Conservation (phyloP, 331 rosid genomes). For the Pyracantha coccinea region DNA sequence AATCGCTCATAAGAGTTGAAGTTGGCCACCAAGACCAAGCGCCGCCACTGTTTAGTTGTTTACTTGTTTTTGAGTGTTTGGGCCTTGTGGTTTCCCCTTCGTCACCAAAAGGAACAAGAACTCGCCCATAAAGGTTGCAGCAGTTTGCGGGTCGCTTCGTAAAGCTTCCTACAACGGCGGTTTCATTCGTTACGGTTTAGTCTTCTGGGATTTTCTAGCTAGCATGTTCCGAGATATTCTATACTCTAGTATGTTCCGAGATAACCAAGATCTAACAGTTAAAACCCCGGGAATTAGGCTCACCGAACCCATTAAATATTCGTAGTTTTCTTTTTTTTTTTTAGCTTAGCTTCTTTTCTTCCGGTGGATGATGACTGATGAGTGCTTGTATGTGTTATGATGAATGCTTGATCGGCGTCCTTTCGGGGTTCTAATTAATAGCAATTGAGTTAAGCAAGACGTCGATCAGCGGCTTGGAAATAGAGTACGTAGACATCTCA, state of each 20-base stretch:
- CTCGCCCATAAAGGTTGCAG: slow-evolving; percentile 32
- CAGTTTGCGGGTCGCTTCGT: slow-evolving; percentile 51
- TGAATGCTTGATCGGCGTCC: background rate
- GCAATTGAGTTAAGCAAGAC: slow-evolving; percentile 41
- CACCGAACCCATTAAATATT: too few relatives aligned
- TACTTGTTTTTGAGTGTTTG: background rate
- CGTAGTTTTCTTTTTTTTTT: too few relatives aligned
- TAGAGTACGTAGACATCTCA: slow-evolving; percentile 48
- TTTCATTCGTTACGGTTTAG: slow-evolving; percentile 34
- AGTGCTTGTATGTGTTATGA: background rate
- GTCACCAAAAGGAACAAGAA: background rate
- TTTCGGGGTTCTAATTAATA: background rate
- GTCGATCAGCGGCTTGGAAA: slow-evolving; percentile 23
- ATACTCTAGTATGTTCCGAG: too few relatives aligned
- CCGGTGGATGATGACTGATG: too few relatives aligned
- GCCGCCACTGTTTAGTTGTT: background rate
- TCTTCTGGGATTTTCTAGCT: too few relatives aligned
- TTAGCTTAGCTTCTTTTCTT: background rate
- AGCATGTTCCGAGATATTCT: too few relatives aligned
- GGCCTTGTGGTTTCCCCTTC: background rate
- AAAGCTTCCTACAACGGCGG: slow-evolving; percentile 41
- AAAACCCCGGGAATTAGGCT: too few relatives aligned
- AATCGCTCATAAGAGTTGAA: background rate
- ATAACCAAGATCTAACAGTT: background rate
- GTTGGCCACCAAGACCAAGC: background rate